Conservation (phyloP, 352 stramenopile species). For the Globisporangium polare region DNA sequence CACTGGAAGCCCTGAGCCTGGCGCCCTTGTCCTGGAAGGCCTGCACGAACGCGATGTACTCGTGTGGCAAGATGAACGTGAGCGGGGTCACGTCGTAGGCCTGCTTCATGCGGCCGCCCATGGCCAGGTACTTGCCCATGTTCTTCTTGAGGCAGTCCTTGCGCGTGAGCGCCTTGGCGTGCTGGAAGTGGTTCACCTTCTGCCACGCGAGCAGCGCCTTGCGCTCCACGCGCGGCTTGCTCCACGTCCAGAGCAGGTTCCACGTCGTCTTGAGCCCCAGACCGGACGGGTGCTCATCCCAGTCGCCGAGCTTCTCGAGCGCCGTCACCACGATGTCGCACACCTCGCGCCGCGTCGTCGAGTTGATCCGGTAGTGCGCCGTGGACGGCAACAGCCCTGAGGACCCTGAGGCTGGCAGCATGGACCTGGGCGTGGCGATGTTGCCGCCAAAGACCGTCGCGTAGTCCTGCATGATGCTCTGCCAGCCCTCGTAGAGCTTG, state of each 20-base stretch:
- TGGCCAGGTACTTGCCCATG: constrained; percentile 56
- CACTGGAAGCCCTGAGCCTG: constrained; percentile 8
- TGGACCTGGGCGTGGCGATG: constrained; percentile 28
- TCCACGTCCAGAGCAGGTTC: constrained; percentile 92
- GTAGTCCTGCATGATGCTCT: constrained; percentile 86
- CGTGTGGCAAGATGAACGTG: constrained; percentile 92
- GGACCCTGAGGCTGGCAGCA: constrained; percentile 29
- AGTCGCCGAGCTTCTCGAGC: constrained; percentile 49
- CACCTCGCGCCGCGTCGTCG: constrained; percentile 68
- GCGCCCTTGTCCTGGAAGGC: constrained; percentile 65
- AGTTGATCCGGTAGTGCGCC: constrained; percentile 82
- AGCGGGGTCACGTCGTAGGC: constrained; percentile 89
- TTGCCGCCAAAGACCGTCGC: constrained; percentile 67
- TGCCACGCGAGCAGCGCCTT: constrained; percentile 89
- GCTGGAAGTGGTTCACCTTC: constrained; percentile 93
- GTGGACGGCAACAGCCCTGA: constrained; percentile 37
- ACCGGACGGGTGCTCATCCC: constrained; percentile 72
- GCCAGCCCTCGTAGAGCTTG: constrained; percentile 80
- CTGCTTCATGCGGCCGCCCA: constrained; percentile 45
- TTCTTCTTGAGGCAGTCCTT: constrained; percentile 94
- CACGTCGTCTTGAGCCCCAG: constrained; percentile 87
- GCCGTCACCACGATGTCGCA: constrained; percentile 75
- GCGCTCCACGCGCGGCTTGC: constrained; percentile 76
- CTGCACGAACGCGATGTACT: constrained; percentile 89
- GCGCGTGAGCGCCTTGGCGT: constrained; percentile 86